Evolutionary conservation across 768 basidiomycete species (phyloP).

Genomic region (Kwoniella europaea): DNA sequence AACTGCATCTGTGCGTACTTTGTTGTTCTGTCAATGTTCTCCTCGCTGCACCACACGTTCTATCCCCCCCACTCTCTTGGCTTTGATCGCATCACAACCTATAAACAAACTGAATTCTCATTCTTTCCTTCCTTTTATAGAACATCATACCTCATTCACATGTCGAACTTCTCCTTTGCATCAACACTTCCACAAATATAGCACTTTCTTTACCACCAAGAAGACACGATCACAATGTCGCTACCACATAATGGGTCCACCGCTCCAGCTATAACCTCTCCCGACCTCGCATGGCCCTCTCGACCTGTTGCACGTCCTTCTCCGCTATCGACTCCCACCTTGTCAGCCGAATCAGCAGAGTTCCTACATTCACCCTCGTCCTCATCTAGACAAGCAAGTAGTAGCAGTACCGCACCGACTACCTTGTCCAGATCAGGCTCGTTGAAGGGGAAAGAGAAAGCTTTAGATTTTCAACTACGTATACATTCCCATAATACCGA

Average conservation of each 20-base stretch:
- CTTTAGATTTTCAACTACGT: slow-evolving; percentile 5
- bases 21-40: background rate
- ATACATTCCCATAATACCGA: slow-evolving; percentile 9
- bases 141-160: background rate
- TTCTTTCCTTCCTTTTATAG: slow-evolving; percentile 2
- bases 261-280: slow-evolving; percentile 46
- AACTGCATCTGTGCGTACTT: slow-evolving; percentile 4
- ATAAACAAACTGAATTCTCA: background rate
- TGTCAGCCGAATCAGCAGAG: slow-evolving; percentile 10
- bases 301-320: slow-evolving; percentile 34
- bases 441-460: slow-evolving; percentile 32
- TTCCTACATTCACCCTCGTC: slow-evolving; percentile 3
- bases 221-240: slow-evolving; percentile 9
- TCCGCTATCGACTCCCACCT: slow-evolving; percentile 25
- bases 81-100: background rate
- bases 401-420: background rate
- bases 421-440: background rate
- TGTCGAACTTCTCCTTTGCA: background rate
- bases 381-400: slow-evolving; percentile 19
- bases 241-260: slow-evolving; percentile 35
- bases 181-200: background rate
- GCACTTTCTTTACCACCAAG: no score
- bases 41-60: background rate
- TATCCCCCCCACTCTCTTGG: background rate
- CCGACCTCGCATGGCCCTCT: slow-evolving; percentile 47